These are phyloP conservation scores for Rhinocladiella similis DNA, from an alignment of 2,329 filamentous ascomycete species.

Conservation along the genomic window DNA sequence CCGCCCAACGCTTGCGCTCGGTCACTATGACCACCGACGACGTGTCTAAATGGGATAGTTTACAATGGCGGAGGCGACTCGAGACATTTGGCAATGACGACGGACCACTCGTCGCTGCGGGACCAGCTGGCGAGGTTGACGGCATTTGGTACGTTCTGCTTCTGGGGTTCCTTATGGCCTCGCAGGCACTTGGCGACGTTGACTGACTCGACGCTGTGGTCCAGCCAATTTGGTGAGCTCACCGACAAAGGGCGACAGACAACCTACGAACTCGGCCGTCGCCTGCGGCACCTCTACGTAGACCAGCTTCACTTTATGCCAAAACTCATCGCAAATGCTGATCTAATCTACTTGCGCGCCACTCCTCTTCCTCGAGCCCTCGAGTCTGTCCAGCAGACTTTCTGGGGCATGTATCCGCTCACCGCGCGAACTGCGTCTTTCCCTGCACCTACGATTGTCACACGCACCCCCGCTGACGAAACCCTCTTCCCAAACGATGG, in stretches of 20 bases:
- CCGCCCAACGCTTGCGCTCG: conserved; percentile 69
- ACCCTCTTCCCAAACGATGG: conserved; percentile 78
- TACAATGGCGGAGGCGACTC: conserved; percentile 69
- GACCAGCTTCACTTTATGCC: conserved; percentile 74
- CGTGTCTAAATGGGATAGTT: conserved; percentile 55
- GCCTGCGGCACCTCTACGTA: conserved; percentile 71
- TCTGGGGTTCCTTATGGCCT: too few relatives aligned
- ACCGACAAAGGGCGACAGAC: conserved; percentile 74
- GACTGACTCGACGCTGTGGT: neutral
- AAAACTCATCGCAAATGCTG: conserved; percentile 52
- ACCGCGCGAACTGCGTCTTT: conserved; percentile 53
- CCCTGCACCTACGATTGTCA: conserved; percentile 65
- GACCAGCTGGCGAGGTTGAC: conserved; percentile 70
- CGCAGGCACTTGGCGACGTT: too few relatives aligned
- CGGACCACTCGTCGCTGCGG: conserved; percentile 68
- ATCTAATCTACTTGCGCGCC: conserved; percentile 70
- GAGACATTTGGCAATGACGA: conserved; percentile 77
- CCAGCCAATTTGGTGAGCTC: conserved; percentile 61
- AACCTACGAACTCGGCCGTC: conserved; percentile 66
- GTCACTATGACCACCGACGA: conserved; percentile 58
- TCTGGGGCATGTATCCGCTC: conserved; percentile 72
- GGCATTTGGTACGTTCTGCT: conserved; percentile 68
- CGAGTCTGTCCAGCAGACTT: conserved; percentile 74
- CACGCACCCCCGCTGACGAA: conserved; percentile 67
- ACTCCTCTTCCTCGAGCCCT: conserved; percentile 75